Evolutionary conservation across 306 rosid species (phyloP).

Genomic region (Prunus kanzakura): DNA sequence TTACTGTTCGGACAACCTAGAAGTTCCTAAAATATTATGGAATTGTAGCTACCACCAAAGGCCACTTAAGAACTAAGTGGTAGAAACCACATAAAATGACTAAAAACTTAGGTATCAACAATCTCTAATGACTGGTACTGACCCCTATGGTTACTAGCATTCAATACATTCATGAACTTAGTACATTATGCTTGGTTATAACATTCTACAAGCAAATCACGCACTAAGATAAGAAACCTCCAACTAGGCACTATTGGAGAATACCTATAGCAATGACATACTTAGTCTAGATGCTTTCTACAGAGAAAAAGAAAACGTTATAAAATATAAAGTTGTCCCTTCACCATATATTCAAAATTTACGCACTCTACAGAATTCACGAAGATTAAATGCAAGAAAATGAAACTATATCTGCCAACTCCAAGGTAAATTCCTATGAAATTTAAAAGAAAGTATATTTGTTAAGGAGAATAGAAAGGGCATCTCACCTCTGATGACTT

Average conservation of each 20-base stretch:
- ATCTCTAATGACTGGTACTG: background rate
- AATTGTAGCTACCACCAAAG: background rate
- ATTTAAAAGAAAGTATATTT: background rate
- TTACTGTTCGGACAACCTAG: background rate
- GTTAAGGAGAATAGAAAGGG: background rate
- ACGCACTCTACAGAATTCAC: background rate
- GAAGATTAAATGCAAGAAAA: background rate
- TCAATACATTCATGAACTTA: background rate
- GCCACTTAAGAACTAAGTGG: background rate
- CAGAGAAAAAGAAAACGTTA: background rate
- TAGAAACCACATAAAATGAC: background rate
- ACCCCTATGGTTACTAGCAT: background rate
- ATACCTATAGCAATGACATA: background rate
- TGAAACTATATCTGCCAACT: background rate
- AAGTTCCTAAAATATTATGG: background rate
- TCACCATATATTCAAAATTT: conserved; percentile 1
- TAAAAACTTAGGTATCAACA: background rate
- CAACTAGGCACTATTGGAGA: background rate
- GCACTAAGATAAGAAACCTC: background rate
- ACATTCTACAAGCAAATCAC: background rate
- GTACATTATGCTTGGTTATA: background rate
- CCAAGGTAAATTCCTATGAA: background rate
- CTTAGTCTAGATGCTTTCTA: background rate
- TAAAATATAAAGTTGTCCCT: background rate
- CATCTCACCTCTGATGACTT: conserved; percentile 41